Base-by-base conservation (phyloP, 2,329 filamentous ascomycete genomes). In the Blumeria graminis region DNA sequence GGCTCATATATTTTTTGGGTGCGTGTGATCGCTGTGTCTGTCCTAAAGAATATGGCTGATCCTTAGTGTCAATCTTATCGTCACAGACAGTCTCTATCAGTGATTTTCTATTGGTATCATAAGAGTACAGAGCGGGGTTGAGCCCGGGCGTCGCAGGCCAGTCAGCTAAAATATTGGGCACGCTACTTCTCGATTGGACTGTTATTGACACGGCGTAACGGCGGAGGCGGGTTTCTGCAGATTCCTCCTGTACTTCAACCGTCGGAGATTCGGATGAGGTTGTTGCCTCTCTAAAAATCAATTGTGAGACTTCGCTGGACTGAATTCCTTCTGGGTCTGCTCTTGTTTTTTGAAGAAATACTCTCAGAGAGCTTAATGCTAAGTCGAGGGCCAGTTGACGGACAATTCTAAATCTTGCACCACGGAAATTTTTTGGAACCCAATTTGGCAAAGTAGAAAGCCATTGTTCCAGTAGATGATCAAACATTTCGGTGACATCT, bases 101-200 rank as follows among this genome's bases (percentile, higher is more conserved):
- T 54, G 50, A 46, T 33, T 60, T 60, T 22, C 58, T 59, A n/a
- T 57, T 56, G 13, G 57, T 55, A 51, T 63, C 61, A 63, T 65
- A 69, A 3, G 58, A 60, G 60, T 68, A 70, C 16, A 63, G 55
- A 3, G 59, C 56, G 13, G 69, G 69, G 58, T 70, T 63, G 22
- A 55, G 58, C n/a, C 66, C 67, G 14, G 65, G 63, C 6, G 60
- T 58, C n/a, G 64, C 62, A 16, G 64, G 64, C 69, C 69, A 71
- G 45, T 69, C 64, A 1, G 64, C 62, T 3, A 69, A 56, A 16
- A 70, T 55, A 10, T 62, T 62, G n/a, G 64, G 61, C 41, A 62
- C 61, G 7, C 59, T 59, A 34, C 62, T 56, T 1, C 65, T 63
- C 36, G 63, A 61, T 34, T 60, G 63, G 3, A 64, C 60, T 51